Conservation (phyloP, 2,329 filamentous ascomycete species). For the Fusarium pseudograminearum region DNA sequence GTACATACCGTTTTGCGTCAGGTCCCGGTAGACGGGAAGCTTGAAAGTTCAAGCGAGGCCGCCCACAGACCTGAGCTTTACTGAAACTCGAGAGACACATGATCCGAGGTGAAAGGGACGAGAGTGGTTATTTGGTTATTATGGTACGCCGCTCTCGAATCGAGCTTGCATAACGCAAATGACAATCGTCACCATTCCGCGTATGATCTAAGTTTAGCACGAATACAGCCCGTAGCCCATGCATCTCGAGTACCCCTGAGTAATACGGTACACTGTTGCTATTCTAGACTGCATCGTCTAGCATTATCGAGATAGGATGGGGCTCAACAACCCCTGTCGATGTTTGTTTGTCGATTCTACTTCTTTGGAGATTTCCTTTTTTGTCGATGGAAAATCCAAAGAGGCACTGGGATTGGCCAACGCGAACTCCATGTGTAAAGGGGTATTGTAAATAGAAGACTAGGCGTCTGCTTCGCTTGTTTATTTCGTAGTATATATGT, state of each 20-base stretch:
- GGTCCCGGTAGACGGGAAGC: conserved; percentile 12
- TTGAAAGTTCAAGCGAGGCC: conserved; percentile 1
- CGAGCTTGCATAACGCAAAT: not conserved
- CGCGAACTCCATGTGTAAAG: not conserved
- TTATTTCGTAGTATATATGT: not conserved
- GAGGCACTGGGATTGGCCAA: conserved; percentile 22
- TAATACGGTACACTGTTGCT: not conserved
- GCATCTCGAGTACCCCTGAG: not conserved
- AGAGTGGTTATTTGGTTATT: not conserved
- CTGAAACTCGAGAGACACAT: not conserved
- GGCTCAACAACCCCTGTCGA: not conserved
- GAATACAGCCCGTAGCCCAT: not conserved
- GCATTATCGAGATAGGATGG: not conserved
- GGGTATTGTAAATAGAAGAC: conserved; percentile 12
- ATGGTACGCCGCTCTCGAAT: not conserved
- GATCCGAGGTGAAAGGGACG: not conserved
- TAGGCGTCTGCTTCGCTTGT: conserved; percentile 13
- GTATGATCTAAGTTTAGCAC: conserved; percentile 12
- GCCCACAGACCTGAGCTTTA: not conserved
- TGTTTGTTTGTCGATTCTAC: conserved; percentile 14
- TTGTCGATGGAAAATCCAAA: conserved; percentile 10
- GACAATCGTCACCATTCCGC: not conserved
- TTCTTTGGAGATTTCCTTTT: conserved; percentile 18
- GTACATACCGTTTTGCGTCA: conserved; percentile 15
- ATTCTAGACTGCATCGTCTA: not conserved